Conservation (phyloP, 495 filamentous ascomycete species). For the Aspergillus haitiensis region DNA sequence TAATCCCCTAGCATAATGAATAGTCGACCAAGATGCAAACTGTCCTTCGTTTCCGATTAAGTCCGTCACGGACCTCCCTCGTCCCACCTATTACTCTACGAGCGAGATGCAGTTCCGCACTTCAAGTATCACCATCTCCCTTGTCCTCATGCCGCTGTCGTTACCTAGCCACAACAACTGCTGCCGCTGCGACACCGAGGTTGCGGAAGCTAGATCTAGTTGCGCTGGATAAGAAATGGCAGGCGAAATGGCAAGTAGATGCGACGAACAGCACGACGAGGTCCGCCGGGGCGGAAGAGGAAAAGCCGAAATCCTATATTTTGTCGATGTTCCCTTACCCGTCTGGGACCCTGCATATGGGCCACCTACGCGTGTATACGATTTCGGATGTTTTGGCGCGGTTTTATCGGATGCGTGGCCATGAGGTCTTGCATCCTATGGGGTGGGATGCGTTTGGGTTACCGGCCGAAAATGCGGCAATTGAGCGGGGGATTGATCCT, state of each 20-base stretch:
- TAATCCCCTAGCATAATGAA: constrained; percentile 18
- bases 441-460: constrained; percentile 93
- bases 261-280: neutral
- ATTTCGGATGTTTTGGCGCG: constrained; percentile 83
- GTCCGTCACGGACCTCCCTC: constrained; percentile 23
- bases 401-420: constrained; percentile 73
- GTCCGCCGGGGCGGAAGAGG: neutral
- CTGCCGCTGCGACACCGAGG: constrained; percentile 22
- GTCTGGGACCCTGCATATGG: constrained; percentile 85
- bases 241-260: constrained; percentile 50
- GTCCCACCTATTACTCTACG: constrained; percentile 12
- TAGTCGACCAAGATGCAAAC: constrained; percentile 30
- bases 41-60: constrained; percentile 34
- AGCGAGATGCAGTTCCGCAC: constrained; percentile 25
- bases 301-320: constrained; percentile 66
- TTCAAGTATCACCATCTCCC: constrained; percentile 16
- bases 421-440: constrained; percentile 80
- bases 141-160: constrained; percentile 18
- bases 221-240: constrained; percentile 76
- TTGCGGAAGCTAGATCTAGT: constrained; percentile 57
- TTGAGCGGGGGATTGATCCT: constrained; percentile 77
- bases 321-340: constrained; percentile 94
- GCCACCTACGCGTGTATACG: constrained; percentile 85
- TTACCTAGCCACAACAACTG: constrained; percentile 26
- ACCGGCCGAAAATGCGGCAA: constrained; percentile 92